Percentiles rank a stretch among this genome's conserved stretches.
Conservation (phyloP, 2,329 filamentous ascomycete genomes). For the Monosporascus sp. region DNA sequence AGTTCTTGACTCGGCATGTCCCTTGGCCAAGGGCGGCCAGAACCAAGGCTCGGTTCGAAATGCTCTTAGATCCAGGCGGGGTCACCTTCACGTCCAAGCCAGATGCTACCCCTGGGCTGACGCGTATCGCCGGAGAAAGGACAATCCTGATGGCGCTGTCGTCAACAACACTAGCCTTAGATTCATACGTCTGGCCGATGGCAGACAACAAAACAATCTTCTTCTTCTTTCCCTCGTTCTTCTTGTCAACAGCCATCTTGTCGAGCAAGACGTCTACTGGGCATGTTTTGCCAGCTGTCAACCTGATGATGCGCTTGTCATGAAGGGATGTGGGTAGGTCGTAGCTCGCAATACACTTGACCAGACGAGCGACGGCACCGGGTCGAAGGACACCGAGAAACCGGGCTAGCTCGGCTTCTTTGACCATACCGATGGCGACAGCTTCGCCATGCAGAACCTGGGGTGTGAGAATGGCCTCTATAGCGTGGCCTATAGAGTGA, state of each 20-base stretch:
- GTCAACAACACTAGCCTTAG: slow-evolving; percentile 80
- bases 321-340: slow-evolving; percentile 79
- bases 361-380: slow-evolving; percentile 80
- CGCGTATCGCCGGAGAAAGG: slow-evolving; percentile 70
- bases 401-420: slow-evolving; percentile 89
- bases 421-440: slow-evolving; percentile 97
- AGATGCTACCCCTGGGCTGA: slow-evolving; percentile 65
- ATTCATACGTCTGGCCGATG: slow-evolving; percentile 84
- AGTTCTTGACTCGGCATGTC: slow-evolving; percentile 80
- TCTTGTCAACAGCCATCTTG: slow-evolving; percentile 98
- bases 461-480: slow-evolving; percentile 90
- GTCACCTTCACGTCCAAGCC: slow-evolving; percentile 67
- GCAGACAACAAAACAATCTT: slow-evolving; percentile 90
- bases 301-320: slow-evolving; percentile 74
- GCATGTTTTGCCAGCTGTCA: slow-evolving; percentile 83
- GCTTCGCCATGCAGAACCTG: slow-evolving; percentile 94
- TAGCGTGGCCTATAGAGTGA: slow-evolving; percentile 95
- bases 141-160: slow-evolving; percentile 79
- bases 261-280: slow-evolving; percentile 78
- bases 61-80: slow-evolving; percentile 93
- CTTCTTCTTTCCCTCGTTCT: slow-evolving; percentile 92
- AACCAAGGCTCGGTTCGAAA: slow-evolving; percentile 93
- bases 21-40: slow-evolving; percentile 85
- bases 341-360: slow-evolving; percentile 93
- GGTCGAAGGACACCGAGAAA: slow-evolving; percentile 81